phyloP scores from a whole-genome alignment of 2,329 filamentous ascomycete genomes.

The Aspergillus sp. region DNA sequence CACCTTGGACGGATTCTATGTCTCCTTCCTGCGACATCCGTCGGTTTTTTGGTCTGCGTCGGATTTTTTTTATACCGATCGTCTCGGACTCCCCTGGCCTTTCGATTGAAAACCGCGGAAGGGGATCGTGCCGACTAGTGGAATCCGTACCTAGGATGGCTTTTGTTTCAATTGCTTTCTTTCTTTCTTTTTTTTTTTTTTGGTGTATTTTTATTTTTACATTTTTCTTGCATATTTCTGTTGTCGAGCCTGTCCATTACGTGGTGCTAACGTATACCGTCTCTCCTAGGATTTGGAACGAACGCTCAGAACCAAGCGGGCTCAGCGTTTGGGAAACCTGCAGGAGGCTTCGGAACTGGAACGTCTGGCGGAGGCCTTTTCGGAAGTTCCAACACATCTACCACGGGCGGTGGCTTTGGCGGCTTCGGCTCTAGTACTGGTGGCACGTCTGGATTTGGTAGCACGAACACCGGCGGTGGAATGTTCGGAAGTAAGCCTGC shows the following conservation, averaged over 20 bases:
- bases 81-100: background rate
- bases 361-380: slow-evolving; percentile 36
- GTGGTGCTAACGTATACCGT: slow-evolving; percentile 18
- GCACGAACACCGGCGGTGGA: slow-evolving; percentile 31
- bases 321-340: slow-evolving; percentile 37
- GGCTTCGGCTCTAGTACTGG: slow-evolving; percentile 29
- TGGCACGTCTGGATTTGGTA: slow-evolving; percentile 28
- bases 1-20: slow-evolving; percentile 11
- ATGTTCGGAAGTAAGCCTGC: slow-evolving; percentile 24
- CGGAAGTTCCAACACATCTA: slow-evolving; percentile 21
- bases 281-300: slow-evolving; percentile 37
- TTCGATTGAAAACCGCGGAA: background rate
- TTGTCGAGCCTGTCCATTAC: background rate
- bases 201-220: background rate
- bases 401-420: slow-evolving; percentile 19
- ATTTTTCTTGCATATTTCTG: slow-evolving; percentile 1
- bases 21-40: background rate
- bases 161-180: slow-evolving; percentile 4
- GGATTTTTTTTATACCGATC: background rate
- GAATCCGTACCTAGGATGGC: slow-evolving; percentile 8
- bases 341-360: slow-evolving; percentile 31
- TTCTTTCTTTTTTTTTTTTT: background rate
- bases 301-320: slow-evolving; percentile 32
- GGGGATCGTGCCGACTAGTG: background rate
- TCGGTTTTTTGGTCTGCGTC: background rate